Evolutionary conservation across 1,139 yeast genomes (phyloP), one percentile per base, ranked within the genome.

Genomic region (Yamadazyma sp.): DNA sequence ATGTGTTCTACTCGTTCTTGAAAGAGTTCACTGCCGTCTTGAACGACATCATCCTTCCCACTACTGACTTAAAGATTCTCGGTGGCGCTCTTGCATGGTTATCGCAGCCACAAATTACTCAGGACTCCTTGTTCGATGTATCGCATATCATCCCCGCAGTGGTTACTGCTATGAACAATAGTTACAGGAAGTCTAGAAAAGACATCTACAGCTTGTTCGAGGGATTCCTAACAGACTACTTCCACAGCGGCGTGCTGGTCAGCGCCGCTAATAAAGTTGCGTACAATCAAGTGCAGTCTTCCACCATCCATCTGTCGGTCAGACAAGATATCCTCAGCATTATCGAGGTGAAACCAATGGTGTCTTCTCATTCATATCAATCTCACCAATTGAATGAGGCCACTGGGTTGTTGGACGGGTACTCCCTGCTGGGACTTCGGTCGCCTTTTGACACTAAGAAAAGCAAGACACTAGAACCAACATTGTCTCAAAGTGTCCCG

Each of bases 261-360:
- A 28, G 32, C n/a, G 36, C 39, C 10, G 31, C 41, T 12, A 34
- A 39, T 22, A 37, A 37, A 27, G 6, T 42, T 9, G 41, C 39
- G 5, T 34, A 30, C 8, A 29, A 34, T 9, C 34, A 39, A 16
- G 35, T 34, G 5, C 41, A 37, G 23, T 24, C 34, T 12, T n/a
- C 27, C 5, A 8, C n/a, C 5, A 32, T 39, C 2, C 34, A 34
- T 29, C 33, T 22, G 5, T n/a, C 15, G 10, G 35, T 42, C 24
- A 39, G 41, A 39, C 39, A 39, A 8, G 32, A 25, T n/a, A 24
- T 42, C 11, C 36, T 42, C 25, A 39, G 25, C 12, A 37, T 40
- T 7, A 42, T 42, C n/a, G 41, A 34, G 14, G 18, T 28, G 12
- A 26, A 27, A 10, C 37, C 37, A 15, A 16, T 7, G 20, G 20